Percentiles rank a stretch among this genome's conserved stretches.
phyloP scores from a whole-genome alignment of 495 filamentous ascomycete species.

The Podospora pseudopauciseta region DNA sequence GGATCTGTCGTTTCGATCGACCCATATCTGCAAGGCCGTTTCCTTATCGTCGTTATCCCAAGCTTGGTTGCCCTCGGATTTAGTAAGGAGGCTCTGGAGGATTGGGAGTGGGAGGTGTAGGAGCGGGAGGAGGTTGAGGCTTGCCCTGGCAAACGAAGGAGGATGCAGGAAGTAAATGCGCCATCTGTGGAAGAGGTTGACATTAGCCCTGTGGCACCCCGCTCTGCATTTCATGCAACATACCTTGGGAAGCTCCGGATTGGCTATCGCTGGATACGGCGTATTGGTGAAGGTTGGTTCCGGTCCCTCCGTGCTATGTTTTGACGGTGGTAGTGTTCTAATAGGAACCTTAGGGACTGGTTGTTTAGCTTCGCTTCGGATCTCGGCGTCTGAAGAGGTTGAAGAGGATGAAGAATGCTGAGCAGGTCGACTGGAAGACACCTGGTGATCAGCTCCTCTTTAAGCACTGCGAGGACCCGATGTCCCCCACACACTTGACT shows the following conservation, averaged over 20 bases:
- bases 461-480: constrained; percentile 13
- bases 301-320: not conserved
- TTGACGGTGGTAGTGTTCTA: not conserved
- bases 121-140: constrained; percentile 30
- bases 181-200: constrained; percentile 12
- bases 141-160: constrained; percentile 15
- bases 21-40: constrained; percentile 12
- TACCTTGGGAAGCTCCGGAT: not conserved
- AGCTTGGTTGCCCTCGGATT: not conserved
- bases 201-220: constrained; percentile 11
- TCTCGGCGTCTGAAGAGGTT: not conserved
- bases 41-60: not conserved
- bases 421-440: not conserved
- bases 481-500: constrained; percentile 18
- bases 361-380: not conserved
- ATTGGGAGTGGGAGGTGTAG: constrained; percentile 30
- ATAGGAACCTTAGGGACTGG: not conserved
- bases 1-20: constrained; percentile 16
- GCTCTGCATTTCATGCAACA: constrained; percentile 5
- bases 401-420: not conserved
- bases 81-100: constrained; percentile 28
- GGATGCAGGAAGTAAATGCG: constrained; percentile 5
- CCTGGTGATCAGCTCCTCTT: constrained; percentile 23
- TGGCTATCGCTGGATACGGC: not conserved
- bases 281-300: not conserved